Base-by-base conservation (phyloP, 495 filamentous ascomycete genomes). In the Darksidea phi region DNA sequence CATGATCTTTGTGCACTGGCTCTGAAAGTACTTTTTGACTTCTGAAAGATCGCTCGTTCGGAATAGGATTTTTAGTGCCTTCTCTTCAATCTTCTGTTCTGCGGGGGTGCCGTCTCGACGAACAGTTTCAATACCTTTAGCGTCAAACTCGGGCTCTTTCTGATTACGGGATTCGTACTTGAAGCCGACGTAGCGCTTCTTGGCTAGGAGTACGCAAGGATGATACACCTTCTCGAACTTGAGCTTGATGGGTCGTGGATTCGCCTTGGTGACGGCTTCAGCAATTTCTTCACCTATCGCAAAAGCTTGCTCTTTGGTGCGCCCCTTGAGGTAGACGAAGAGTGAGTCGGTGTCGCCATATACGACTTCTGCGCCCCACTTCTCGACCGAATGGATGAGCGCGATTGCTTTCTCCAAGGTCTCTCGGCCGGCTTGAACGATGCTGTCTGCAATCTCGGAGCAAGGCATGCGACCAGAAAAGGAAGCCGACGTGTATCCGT, bases 141-240 rank as follows among this genome's bases (percentile, higher is more conserved):
- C 94, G 70, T 98, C 94, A 63, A 98, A 97, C 18, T 95, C 90
- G 20, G 94, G 95, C 61, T 88, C 84, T 18, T 72, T 77, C 70
- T 98, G 93, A 17, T 81, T 75, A 24, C 81, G 83, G 61, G 80
- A 82, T 70, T 98, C 94, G 74, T 95, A 98, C 71, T 95, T 97
- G 79, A 95, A 97, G 21, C 94, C 94, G 36, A 97, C 95, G 69
- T 98, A 98, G 37, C 94, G 88, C 73, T 98, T 98, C 77, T 97
- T 98, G 23, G 95, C 90, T 0, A 98, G 82, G 2, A 98, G 81
- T 0, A 97, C 84, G 68, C 92, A 97, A 0, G 94, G 95, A 52
- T 91, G 86, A 72, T 98, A 98, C 12, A 98, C 94, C 68, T 98
- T 98, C 74, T 98, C 95, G 68, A 98, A 97, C 71, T 97, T 96